Evolutionary conservation across 495 filamentous ascomycete species (phyloP).

Genomic region (Lasiosphaeris hirsuta): DNA sequence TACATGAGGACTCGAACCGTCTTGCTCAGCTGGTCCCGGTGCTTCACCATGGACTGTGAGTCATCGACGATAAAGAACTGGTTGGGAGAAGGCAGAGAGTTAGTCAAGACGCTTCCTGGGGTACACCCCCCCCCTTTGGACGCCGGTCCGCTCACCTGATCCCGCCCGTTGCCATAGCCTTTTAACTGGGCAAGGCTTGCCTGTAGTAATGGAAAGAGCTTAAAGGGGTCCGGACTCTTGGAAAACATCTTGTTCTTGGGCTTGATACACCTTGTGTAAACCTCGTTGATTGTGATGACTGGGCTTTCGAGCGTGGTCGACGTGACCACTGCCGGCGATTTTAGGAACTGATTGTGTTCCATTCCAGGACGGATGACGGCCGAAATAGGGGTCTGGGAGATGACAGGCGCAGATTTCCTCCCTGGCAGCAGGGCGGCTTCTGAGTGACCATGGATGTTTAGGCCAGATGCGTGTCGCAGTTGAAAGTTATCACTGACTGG

Average conservation of each 20-base stretch:
- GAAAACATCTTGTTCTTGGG: not conserved
- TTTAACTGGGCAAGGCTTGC: not conserved
- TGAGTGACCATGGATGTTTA: too few species aligned
- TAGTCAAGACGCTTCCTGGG: not conserved
- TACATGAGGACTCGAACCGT: conserved; percentile 1
- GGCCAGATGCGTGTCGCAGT: too few species aligned
- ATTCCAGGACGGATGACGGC: too few species aligned
- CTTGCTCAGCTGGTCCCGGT: conserved; percentile 1
- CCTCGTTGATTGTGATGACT: not conserved
- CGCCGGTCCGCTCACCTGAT: conserved; percentile 5
- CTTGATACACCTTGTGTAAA: not conserved
- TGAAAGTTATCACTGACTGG: too few species aligned
- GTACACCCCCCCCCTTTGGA: too few species aligned
- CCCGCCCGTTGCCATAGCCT: not conserved
- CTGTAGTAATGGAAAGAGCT: not conserved
- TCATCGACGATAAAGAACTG: conserved; percentile 7
- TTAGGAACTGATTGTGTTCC: too few species aligned
- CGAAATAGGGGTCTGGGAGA: too few species aligned
- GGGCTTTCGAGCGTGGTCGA: not conserved
- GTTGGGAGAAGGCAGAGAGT: not conserved
- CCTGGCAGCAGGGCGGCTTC: too few species aligned
- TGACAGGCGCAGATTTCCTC: too few species aligned
- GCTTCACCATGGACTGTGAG: not conserved
- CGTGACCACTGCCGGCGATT: too few species aligned
- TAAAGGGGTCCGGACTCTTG: not conserved